Percentiles rank a stretch among this genome's conserved stretches.
These are phyloP conservation scores for Moricandia arvensis DNA, from an alignment of 345 rosid species.

Conservation along the genomic window DNA sequence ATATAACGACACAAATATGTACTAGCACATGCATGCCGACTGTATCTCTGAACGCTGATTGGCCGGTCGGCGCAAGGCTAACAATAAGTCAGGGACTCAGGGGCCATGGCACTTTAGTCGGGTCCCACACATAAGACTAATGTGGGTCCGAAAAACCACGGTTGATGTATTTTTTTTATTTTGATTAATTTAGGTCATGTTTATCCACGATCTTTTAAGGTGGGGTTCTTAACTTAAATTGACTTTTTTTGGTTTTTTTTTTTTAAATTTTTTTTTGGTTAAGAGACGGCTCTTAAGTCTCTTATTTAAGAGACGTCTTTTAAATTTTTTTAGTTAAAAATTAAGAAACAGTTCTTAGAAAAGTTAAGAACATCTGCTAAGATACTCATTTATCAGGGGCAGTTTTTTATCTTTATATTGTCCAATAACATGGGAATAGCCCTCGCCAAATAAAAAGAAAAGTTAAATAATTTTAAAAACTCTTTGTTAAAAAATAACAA, in stretches of 20 bases:
- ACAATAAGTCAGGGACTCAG: conserved; percentile 24
- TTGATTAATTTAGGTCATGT: conserved; percentile 2
- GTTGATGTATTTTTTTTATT: conserved; percentile 7
- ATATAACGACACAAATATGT: neutral
- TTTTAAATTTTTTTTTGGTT: neutral
- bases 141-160: conserved; percentile 21
- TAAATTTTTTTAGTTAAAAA: too few relatives aligned
- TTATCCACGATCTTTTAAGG: too few relatives aligned
- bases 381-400: conserved; percentile 14
- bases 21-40: conserved; percentile 3
- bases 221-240: too few relatives aligned
- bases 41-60: conserved; percentile 26
- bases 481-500: too few relatives aligned
- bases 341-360: too few relatives aligned
- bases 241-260: too few relatives aligned
- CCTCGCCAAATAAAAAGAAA: conserved; percentile 3
- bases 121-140: conserved; percentile 26
- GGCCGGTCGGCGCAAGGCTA: conserved; percentile 41
- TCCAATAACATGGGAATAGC: conserved; percentile 42
- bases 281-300: too few relatives aligned
- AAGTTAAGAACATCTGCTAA: too few relatives aligned
- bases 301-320: too few relatives aligned
- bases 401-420: conserved; percentile 5
- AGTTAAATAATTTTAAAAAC: neutral
- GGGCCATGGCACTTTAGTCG: neutral